phyloP scores from a whole-genome alignment of 441 rosid genomes.

The Pelargonium fulgidum region DNA sequence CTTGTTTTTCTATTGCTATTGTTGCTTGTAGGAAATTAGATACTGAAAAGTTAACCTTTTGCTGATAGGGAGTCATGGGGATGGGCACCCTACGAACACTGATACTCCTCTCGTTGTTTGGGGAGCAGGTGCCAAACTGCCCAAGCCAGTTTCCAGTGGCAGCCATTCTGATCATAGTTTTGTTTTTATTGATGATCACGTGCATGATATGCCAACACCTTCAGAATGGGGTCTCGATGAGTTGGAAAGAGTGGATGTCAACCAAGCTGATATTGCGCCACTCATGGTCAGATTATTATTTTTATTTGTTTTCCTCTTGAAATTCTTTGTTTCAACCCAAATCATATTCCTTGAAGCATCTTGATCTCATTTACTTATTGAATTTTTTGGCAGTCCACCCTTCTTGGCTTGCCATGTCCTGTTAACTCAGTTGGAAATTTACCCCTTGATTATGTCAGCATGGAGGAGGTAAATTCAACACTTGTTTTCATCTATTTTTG shows the following conservation, averaged over 20 bases:
- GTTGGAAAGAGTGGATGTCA: conserved; percentile 88
- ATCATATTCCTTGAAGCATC: conserved; percentile 19
- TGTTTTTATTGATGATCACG: conserved; percentile 78
- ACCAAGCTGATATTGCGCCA: conserved; percentile 97
- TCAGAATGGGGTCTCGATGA: conserved; percentile 67
- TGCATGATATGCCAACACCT: conserved; percentile 84
- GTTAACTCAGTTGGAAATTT: conserved; percentile 90
- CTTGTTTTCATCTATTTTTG: neutral
- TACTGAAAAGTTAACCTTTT: conserved; percentile 21
- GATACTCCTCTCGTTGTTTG: conserved; percentile 97
- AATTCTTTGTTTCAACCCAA: conserved; percentile 9
- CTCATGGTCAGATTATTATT: conserved; percentile 55
- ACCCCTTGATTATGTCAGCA: conserved; percentile 70
- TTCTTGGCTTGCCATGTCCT: conserved; percentile 86
- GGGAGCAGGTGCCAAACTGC: conserved; percentile 88
- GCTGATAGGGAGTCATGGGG: conserved; percentile 85
- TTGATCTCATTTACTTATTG: conserved; percentile 20
- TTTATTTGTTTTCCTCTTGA: conserved; percentile 13
- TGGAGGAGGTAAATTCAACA: conserved; percentile 55
- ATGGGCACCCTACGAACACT: conserved; percentile 90
- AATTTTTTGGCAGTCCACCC: conserved; percentile 66
- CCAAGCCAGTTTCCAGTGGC: conserved; percentile 36
- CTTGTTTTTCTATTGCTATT: conserved; percentile 11
- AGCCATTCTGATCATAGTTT: conserved; percentile 49
- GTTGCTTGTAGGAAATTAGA: conserved; percentile 4